Evolutionary conservation across 805 yeast species (phyloP).

Genomic region (Saturnispora besseyi): DNA sequence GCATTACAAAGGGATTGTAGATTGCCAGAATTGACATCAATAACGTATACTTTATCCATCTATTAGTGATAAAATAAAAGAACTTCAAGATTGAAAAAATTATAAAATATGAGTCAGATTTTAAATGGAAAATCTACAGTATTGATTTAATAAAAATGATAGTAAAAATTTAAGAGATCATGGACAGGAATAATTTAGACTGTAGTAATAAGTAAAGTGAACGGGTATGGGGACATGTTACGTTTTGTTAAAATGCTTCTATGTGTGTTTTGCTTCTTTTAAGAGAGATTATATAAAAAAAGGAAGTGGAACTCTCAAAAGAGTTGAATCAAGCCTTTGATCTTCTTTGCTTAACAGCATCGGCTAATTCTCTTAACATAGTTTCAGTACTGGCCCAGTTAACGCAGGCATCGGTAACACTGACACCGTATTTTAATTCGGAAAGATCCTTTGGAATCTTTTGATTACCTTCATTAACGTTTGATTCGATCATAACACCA

Average conservation of each 20-base stretch:
- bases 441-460: slow-evolving; percentile 53
- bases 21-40: slow-evolving; percentile 93
- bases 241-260: no score
- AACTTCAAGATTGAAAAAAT: not conserved
- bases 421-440: slow-evolving; percentile 81
- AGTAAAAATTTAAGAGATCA: not conserved
- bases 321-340: slow-evolving; percentile 14
- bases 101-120: slow-evolving; percentile 1
- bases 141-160: not conserved
- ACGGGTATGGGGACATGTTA: no score
- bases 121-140: not conserved
- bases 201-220: no score
- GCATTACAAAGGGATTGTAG: slow-evolving; percentile 85
- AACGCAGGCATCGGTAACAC: slow-evolving; percentile 96
- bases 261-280: not conserved
- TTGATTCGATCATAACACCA: slow-evolving; percentile 94
- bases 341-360: slow-evolving; percentile 80
- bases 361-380: slow-evolving; percentile 71
- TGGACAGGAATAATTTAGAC: no score
- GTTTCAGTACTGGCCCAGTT: slow-evolving; percentile 80
- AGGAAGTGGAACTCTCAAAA: not conserved
- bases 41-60: slow-evolving; percentile 46
- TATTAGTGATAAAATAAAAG: not conserved
- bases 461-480: slow-evolving; percentile 89
- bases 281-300: not conserved